Evolutionary conservation across 2,329 filamentous ascomycete genomes (phyloP).

Genomic region (Lasiodiplodia gonubiensis): DNA sequence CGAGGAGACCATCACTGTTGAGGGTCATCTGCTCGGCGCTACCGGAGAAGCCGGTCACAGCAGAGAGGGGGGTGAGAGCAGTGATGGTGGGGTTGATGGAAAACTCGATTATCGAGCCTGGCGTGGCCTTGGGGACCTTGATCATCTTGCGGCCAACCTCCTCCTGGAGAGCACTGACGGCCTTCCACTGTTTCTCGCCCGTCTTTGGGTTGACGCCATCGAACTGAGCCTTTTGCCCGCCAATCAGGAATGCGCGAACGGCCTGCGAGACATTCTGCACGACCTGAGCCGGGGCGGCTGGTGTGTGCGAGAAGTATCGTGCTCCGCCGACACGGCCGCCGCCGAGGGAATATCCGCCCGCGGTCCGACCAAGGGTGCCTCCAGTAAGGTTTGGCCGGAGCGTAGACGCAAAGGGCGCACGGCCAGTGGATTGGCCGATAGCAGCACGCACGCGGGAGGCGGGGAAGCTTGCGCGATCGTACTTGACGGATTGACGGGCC

Average conservation of each 20-base stretch:
- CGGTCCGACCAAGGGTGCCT: conserved; percentile 80
- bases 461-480: conserved; percentile 60
- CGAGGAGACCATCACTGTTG: conserved; percentile 82
- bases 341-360: conserved; percentile 85
- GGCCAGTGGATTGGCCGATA: conserved; percentile 69
- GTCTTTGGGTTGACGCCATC: conserved; percentile 72
- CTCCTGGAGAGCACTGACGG: conserved; percentile 76
- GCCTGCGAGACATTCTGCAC: conserved; percentile 95
- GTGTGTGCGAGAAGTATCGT: conserved; percentile 88
- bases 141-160: conserved; percentile 72
- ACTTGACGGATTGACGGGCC: conserved; percentile 48
- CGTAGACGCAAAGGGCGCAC: conserved; percentile 85
- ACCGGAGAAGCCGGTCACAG: conserved; percentile 59
- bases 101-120: conserved; percentile 90
- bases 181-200: conserved; percentile 80
- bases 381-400: conserved; percentile 92
- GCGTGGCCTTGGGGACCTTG: conserved; percentile 60
- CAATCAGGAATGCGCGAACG: conserved; percentile 89
- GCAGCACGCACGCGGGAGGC: conserved; percentile 62
- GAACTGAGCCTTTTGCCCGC: conserved; percentile 85
- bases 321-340: conserved; percentile 72
- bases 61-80: conserved; percentile 75
- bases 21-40: conserved; percentile 62
- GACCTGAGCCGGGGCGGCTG: conserved; percentile 84
- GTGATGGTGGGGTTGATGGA: conserved; percentile 87